Evolutionary conservation across 257 asterid species (phyloP).

Genomic region (Scutellaria galericulata): DNA sequence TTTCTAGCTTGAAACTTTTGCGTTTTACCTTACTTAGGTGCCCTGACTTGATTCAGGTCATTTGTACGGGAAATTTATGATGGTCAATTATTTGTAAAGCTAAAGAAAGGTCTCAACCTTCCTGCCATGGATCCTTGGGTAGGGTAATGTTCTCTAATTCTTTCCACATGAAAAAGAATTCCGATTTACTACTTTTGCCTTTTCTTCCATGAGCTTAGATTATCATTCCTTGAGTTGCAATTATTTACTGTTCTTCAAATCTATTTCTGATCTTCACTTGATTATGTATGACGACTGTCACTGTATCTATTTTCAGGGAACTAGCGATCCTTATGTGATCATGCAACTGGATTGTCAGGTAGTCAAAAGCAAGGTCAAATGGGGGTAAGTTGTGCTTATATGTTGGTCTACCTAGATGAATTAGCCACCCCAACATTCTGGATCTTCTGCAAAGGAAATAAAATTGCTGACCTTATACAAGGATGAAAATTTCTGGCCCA

Average conservation of each 20-base stretch:
- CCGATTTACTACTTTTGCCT: background rate
- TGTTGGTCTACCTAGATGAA: conserved; percentile 11
- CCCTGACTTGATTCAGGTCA: conserved; percentile 53
- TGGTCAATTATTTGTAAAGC: conserved; percentile 86
- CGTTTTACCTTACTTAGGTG: background rate
- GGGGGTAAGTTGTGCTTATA: conserved; percentile 78
- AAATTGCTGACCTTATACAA: background rate
- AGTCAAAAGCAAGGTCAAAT: conserved; percentile 84
- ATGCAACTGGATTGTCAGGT: conserved; percentile 78
- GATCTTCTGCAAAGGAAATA: background rate
- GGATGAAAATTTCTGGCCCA: background rate
- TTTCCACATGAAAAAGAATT: conserved; percentile 26
- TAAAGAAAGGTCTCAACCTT: conserved; percentile 74
- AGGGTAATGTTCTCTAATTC: conserved; percentile 47
- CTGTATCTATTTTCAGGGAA: conserved; percentile 67
- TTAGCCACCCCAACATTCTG: background rate
- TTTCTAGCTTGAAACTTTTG: conserved; percentile 12
- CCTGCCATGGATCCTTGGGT: conserved; percentile 99
- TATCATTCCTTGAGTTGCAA: conserved; percentile 13
- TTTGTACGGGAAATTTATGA: conserved; percentile 91
- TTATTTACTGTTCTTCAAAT: conserved; percentile 10
- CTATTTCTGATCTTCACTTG: background rate
- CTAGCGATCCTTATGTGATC: conserved; percentile 97
- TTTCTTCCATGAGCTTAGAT: background rate
- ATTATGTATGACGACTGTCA: background rate